Evolutionary conservation across 306 rosid genomes (phyloP).

Genomic region (Herpetospermum pedunculosum): DNA sequence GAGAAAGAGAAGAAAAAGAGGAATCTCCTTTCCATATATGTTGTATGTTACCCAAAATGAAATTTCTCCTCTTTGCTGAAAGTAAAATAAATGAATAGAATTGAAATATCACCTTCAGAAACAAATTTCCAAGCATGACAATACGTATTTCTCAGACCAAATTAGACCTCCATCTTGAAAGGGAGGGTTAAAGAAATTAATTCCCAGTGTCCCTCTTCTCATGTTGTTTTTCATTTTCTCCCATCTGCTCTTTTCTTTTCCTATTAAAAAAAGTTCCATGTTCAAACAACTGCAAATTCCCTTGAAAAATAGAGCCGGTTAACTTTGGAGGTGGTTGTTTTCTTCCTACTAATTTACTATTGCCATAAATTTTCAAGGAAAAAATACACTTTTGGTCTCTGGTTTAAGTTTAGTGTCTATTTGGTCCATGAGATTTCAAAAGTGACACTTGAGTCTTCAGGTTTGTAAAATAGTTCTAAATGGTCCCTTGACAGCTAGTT

Average conservation of each 20-base stretch:
- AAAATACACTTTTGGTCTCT: too few species aligned
- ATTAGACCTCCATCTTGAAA: not conserved
- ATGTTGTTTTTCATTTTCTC: not conserved
- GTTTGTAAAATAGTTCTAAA: too few species aligned
- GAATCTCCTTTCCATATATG: not conserved
- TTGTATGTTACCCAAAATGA: not conserved
- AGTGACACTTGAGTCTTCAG: too few species aligned
- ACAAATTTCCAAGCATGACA: not conserved
- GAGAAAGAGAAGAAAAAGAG: not conserved
- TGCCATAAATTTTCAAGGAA: not conserved
- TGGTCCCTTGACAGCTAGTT: too few species aligned
- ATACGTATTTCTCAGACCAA: not conserved
- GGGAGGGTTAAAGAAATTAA: not conserved
- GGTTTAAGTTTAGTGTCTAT: too few species aligned
- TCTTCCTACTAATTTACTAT: not conserved
- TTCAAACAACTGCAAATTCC: not conserved
- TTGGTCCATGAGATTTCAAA: too few species aligned
- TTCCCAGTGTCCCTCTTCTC: not conserved
- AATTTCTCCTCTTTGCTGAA: not conserved
- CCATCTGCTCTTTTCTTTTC: not conserved
- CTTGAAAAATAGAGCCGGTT: not conserved
- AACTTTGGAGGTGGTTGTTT: not conserved
- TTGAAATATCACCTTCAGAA: not conserved
- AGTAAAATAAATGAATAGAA: not conserved
- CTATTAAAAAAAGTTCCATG: not conserved